Base-by-base conservation (phyloP, 177 flowering plant species). In the Telopea speciosissima region DNA sequence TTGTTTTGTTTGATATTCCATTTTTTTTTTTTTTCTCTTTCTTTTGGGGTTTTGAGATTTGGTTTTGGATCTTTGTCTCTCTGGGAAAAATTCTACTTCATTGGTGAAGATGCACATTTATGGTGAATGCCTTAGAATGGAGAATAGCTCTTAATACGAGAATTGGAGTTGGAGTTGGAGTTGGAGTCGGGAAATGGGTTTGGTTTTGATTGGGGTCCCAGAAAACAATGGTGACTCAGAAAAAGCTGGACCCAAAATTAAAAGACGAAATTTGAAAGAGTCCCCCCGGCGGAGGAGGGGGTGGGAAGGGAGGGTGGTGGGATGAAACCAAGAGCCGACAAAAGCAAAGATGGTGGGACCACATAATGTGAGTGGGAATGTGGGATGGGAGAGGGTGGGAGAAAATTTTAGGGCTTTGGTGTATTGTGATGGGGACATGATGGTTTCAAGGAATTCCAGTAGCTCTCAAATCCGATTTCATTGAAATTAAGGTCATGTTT, bases 241-340 rank as follows among this genome's bases (percentile, higher is more conserved):
- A 28, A 28, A 28, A 28, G 31, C 2, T 28, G 0, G 31, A 28
- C 31, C 31, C 4, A 28, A 28, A 28, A 28, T 28, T 28, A 28
- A 28, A 28, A 28, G 31, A 28, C 31, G 3, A 28, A 28, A 28
- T 4, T 2, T 28, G 31, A 28, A 28, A 36, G 40, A 36, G 40
- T 31, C 11, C 17, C 19, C 8, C 54, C 14, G 19, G 19, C 19
- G 19, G 5, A 11, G 14, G 54, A 0, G 54, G 54, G 17, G 1
- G 3, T 3, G 40, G 9, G 40, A 36, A 1, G 40, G 40, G 31
- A 4, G 31, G 40, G 40, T 21, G 28, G 19, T 52, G 58, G 44
- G 63, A 70, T 65, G 61, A 24, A 62, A 63, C n/a, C 42, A 73
- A 70, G 45, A 16, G 70, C 64, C 75, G 75, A 73, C 71, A 73